These are phyloP conservation scores for Exophiala mesophila DNA, from an alignment of 2,329 filamentous ascomycete genomes.

Conservation along the genomic window DNA sequence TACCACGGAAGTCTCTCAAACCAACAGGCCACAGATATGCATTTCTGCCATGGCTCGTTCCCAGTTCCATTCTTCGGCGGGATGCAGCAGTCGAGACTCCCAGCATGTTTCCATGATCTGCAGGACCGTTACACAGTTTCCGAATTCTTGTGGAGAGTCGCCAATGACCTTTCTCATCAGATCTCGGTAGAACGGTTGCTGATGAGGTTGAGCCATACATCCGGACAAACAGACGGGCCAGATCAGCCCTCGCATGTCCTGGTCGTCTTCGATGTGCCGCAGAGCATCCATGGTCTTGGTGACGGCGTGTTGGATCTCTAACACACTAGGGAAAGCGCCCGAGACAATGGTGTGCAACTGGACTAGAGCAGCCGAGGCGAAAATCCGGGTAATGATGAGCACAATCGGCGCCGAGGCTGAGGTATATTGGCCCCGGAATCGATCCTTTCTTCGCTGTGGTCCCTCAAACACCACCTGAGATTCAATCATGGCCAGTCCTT, in stretches of 20 bases:
- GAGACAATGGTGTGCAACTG: slow-evolving; percentile 8
- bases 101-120: slow-evolving; percentile 3
- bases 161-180: slow-evolving; percentile 3
- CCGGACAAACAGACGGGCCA: slow-evolving; percentile 22
- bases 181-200: slow-evolving; percentile 12
- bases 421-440: neutral
- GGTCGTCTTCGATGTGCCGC: neutral
- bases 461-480: neutral
- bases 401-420: neutral
- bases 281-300: slow-evolving; percentile 2
- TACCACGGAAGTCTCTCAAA: too few species aligned
- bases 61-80: slow-evolving; percentile 4
- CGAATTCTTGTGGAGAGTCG: slow-evolving; percentile 2
- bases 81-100: neutral
- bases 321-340: slow-evolving; percentile 1
- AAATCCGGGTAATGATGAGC: slow-evolving; percentile 5
- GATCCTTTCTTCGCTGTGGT: neutral
- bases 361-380: slow-evolving; percentile 11
- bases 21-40: slow-evolving; percentile 3
- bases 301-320: slow-evolving; percentile 5
- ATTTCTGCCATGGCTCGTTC: slow-evolving; percentile 2
- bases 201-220: slow-evolving; percentile 13
- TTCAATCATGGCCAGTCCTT: slow-evolving; percentile 2
- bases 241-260: slow-evolving; percentile 13
- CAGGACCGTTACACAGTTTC: slow-evolving; percentile 2